Evolutionary conservation across 2,329 filamentous ascomycete species (phyloP).

Genomic region (Beauveria bassiana): DNA sequence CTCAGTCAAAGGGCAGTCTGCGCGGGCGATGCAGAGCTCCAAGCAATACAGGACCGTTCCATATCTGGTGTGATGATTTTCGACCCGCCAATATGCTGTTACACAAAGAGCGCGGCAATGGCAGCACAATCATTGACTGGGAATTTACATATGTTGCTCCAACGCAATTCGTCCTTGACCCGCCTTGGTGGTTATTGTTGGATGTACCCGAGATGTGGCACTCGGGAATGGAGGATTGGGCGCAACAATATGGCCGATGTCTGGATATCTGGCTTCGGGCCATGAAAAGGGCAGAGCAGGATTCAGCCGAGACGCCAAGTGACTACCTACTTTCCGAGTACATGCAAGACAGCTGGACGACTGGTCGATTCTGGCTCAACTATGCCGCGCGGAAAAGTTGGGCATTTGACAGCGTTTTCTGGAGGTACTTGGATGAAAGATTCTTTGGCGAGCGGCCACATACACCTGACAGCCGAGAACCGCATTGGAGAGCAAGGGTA

Average conservation of each 20-base stretch:
- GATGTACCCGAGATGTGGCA: constrained; percentile 13
- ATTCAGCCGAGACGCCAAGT: neutral
- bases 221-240: constrained; percentile 10
- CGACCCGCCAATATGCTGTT: constrained; percentile 26
- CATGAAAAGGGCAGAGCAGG: constrained; percentile 15
- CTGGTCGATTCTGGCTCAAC: constrained; percentile 28
- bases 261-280: constrained; percentile 24
- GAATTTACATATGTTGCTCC: constrained; percentile 26
- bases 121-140: constrained; percentile 24
- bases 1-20: constrained; percentile 11
- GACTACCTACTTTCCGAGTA: neutral
- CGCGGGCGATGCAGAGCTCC: neutral
- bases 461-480: constrained; percentile 7
- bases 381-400: constrained; percentile 27
- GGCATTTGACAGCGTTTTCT: constrained; percentile 27
- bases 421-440: constrained; percentile 24
- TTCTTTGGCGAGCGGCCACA: constrained; percentile 22
- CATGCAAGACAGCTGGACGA: constrained; percentile 28
- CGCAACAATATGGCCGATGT: constrained; percentile 19
- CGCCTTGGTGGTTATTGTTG: constrained; percentile 28
- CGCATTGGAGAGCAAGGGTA: constrained; percentile 22
- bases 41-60: constrained; percentile 17
- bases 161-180: constrained; percentile 25
- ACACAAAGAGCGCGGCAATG: constrained; percentile 13
- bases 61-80: constrained; percentile 25